Conservation (phyloP, 192 early-diverging fungal genomes). For the Entomortierella beljakovae region DNA sequence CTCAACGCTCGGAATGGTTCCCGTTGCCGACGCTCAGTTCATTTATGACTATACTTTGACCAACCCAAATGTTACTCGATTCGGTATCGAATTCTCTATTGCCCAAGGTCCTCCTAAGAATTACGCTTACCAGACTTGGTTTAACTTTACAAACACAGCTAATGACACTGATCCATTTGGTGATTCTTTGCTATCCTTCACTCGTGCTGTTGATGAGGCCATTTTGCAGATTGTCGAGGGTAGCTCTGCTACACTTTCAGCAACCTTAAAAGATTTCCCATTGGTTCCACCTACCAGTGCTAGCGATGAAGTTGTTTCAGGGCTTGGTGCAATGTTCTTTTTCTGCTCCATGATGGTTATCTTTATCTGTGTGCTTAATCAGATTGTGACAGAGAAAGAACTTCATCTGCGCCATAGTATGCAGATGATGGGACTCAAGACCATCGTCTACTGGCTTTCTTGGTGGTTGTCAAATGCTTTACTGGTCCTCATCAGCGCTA, state of each 20-base stretch:
- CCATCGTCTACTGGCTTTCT: constrained; percentile 73
- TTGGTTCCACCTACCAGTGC: constrained; percentile 62
- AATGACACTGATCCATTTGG: constrained; percentile 75
- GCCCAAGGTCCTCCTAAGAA: constrained; percentile 58
- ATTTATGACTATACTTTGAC: constrained; percentile 77
- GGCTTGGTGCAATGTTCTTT: constrained; percentile 66
- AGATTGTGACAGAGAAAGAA: constrained; percentile 82
- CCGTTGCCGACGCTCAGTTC: constrained; percentile 64
- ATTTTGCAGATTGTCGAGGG: constrained; percentile 51
- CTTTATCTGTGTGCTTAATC: constrained; percentile 69
- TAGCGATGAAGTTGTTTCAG: constrained; percentile 70
- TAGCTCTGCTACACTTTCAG: constrained; percentile 45
- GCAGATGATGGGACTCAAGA: constrained; percentile 85
- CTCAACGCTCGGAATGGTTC: constrained; percentile 60
- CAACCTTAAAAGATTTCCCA: constrained; percentile 80
- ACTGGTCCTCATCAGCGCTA: constrained; percentile 65
- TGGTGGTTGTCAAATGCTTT: constrained; percentile 70
- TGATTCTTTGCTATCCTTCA: constrained; percentile 66
- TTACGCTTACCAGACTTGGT: constrained; percentile 82
- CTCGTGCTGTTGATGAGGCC: constrained; percentile 78
- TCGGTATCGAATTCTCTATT: constrained; percentile 65
- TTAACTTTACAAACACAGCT: constrained; percentile 67
- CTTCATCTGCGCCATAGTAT: constrained; percentile 74
- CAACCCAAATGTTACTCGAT: constrained; percentile 75
- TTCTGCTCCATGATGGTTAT: constrained; percentile 70